Evolutionary conservation across 495 filamentous ascomycete species (phyloP).

Genomic region (Pseudevernia furfuracea): DNA sequence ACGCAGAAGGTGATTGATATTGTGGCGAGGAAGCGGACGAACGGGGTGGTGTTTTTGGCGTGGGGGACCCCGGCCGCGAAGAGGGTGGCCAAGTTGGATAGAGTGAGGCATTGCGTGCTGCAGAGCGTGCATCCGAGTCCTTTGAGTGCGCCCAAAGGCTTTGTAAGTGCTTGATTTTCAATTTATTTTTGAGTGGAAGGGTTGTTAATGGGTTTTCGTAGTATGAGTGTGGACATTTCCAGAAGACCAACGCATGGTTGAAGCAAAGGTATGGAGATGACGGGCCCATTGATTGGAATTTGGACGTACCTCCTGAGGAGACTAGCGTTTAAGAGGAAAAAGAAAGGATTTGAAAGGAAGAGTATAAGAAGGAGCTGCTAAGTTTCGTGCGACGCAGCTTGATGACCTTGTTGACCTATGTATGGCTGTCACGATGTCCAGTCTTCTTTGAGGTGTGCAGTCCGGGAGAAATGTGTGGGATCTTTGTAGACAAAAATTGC

Average conservation of each 20-base stretch:
- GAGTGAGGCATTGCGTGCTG: constrained; percentile 65
- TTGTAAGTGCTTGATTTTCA: constrained; percentile 39
- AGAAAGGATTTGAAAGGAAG: too few relatives aligned
- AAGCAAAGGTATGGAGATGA: constrained; percentile 64
- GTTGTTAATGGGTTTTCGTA: constrained; percentile 26
- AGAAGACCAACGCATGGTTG: constrained; percentile 84
- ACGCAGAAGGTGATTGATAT: constrained; percentile 86
- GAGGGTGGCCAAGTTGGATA: constrained; percentile 62
- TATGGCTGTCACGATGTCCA: background rate
- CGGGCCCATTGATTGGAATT: constrained; percentile 78
- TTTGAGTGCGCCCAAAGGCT: constrained; percentile 69
- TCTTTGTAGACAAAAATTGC: background rate
- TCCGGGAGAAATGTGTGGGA: background rate
- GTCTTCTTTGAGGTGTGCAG: background rate
- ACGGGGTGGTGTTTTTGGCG: constrained; percentile 87
- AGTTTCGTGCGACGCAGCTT: background rate
- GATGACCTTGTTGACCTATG: background rate
- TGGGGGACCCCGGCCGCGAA: constrained; percentile 81
- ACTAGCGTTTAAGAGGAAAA: constrained; percentile 17
- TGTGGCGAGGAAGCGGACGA: constrained; percentile 62
- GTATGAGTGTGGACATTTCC: constrained; percentile 84
- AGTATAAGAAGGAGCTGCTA: too few relatives aligned
- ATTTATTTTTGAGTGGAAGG: background rate
- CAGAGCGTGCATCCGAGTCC: constrained; percentile 88
- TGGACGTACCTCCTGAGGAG: constrained; percentile 39